Base-by-base conservation (phyloP, 1,284 basidiomycete genomes). In the Lignosus rhinocerotis region DNA sequence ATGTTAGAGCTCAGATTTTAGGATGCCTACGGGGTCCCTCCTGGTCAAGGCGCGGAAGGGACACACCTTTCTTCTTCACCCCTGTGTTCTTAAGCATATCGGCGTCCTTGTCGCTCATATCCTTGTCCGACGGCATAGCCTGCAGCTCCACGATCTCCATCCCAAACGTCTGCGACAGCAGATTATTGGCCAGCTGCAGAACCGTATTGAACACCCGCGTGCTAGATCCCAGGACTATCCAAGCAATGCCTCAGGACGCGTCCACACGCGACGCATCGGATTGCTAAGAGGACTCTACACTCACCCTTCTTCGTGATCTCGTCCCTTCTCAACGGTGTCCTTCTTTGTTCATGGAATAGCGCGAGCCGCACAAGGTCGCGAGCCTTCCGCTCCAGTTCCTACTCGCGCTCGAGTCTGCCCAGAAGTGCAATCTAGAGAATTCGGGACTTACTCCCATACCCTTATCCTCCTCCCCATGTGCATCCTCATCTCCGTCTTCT, bases 241-340 rank as follows among this genome's bases (percentile, higher is more conserved):
- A 2, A 46, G 8, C 21, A 32, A 14, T 39, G 44, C 11, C 25
- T 25, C 25, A 16, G 11, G 33, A 14, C 31, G 6, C 17, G 10
- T 6, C 34, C 46, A 48, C 11, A 42, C 11, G 10, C 16, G 11
- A 12, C 44, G 11, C 31, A 14, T 46, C 46, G 38, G 17, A 8
- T 54, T 17, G 39, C 47, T 49, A 30, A 19, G 4, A 17, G 25
- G 25, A 16, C 19, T 19, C 8, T 2, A 19, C 21, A 31, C 69
- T 36, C 45, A 85, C 90, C 83, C 81, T 89, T 90, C 75, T 92
- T 92, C 17, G 80, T 84, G 45, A 93, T 90, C 31, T 93, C 90
- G 31, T 93, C 89, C 48, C 89, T 76, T 41, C 81, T 80, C 46
- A 92, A 71, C 1, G 84, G 79, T 7, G 76, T 68, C 44, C 88